phyloP scores from a whole-genome alignment of 352 stramenopile genomes.

The Halophytophthora batemanensis region DNA sequence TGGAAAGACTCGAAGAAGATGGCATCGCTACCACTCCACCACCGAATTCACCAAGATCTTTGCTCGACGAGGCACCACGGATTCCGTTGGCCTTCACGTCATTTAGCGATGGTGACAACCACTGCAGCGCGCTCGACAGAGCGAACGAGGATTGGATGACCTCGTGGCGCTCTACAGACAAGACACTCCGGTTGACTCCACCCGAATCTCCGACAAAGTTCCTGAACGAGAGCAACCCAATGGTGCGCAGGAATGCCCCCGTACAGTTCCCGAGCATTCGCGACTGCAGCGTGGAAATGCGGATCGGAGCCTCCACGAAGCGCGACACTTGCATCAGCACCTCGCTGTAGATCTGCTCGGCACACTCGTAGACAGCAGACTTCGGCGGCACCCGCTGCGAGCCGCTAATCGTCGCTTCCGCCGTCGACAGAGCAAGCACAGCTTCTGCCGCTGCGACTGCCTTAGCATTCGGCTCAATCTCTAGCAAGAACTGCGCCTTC shows the following conservation, averaged over 20 bases:
- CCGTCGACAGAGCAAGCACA: constrained; percentile 50
- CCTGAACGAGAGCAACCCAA: constrained; percentile 76
- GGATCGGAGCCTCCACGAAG: constrained; percentile 77
- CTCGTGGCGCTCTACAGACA: constrained; percentile 45
- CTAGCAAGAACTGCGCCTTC: constrained; percentile 83
- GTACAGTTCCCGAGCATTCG: constrained; percentile 75
- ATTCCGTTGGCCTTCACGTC: constrained; percentile 27
- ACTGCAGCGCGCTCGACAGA: constrained; percentile 66
- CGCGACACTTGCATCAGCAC: constrained; percentile 80
- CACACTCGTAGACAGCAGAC: constrained; percentile 64
- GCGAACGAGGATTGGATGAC: constrained; percentile 73
- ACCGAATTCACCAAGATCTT: constrained; percentile 47
- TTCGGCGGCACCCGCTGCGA: constrained; percentile 38
- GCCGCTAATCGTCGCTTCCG: constrained; percentile 24
- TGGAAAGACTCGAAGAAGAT: constrained; percentile 12
- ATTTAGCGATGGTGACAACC: constrained; percentile 53
- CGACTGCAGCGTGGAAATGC: constrained; percentile 68
- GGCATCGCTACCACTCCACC: constrained; percentile 18
- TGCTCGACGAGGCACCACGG: constrained; percentile 24
- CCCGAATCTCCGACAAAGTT: constrained; percentile 66
- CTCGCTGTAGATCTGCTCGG: constrained; percentile 82
- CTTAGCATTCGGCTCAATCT: constrained; percentile 73
- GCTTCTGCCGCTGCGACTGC: constrained; percentile 64
- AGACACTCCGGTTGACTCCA: constrained; percentile 26
- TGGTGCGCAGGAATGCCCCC: constrained; percentile 67